Percentiles rank a stretch among this genome's conserved stretches.
phyloP scores from a whole-genome alignment of 345 rosid species.

The Excoecaria agallocha region DNA sequence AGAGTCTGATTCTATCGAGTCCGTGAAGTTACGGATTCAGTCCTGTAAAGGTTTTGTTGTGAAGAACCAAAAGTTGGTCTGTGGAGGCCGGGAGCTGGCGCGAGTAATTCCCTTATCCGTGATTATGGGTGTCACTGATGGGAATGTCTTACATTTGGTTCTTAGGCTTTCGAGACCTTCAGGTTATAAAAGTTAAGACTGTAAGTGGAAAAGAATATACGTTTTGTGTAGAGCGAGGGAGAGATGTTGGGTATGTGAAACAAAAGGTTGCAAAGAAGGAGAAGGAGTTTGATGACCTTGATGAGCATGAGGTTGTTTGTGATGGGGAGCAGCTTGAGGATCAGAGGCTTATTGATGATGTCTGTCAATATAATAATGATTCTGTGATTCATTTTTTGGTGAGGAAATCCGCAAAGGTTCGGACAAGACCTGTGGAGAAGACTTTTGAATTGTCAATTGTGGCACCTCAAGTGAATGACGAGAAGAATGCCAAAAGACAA shows the following conservation, averaged over 20 bases:
- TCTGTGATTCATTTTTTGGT: slow-evolving; percentile 57
- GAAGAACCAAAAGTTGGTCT: slow-evolving; percentile 69
- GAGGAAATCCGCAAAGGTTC: slow-evolving; percentile 61
- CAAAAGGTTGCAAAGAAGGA: slow-evolving; percentile 50
- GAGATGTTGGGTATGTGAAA: slow-evolving; percentile 71
- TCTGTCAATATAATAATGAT: slow-evolving; percentile 42
- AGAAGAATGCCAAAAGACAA: slow-evolving; percentile 19
- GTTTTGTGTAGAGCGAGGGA: slow-evolving; percentile 54
- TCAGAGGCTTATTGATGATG: slow-evolving; percentile 59
- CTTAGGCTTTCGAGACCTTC: slow-evolving; percentile 72
- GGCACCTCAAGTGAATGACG: slow-evolving; percentile 34
- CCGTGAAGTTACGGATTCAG: slow-evolving; percentile 72
- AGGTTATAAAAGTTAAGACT: slow-evolving; percentile 60
- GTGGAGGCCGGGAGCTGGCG: slow-evolving; percentile 63
- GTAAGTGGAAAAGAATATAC: slow-evolving; percentile 50
- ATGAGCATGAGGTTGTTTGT: slow-evolving; percentile 61
- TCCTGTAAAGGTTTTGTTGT: slow-evolving; percentile 62
- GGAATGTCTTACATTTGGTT: slow-evolving; percentile 72
- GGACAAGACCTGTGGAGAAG: slow-evolving; percentile 61
- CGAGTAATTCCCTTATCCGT: slow-evolving; percentile 63
- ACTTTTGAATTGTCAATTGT: slow-evolving; percentile 58
- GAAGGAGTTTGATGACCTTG: slow-evolving; percentile 45
- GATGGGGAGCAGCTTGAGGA: slow-evolving; percentile 66
- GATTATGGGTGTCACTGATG: slow-evolving; percentile 70
- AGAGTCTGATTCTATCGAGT: slow-evolving; percentile 60